Conservation (phyloP, 73 alveolate species). For the Symbiodinium pilosum region DNA sequence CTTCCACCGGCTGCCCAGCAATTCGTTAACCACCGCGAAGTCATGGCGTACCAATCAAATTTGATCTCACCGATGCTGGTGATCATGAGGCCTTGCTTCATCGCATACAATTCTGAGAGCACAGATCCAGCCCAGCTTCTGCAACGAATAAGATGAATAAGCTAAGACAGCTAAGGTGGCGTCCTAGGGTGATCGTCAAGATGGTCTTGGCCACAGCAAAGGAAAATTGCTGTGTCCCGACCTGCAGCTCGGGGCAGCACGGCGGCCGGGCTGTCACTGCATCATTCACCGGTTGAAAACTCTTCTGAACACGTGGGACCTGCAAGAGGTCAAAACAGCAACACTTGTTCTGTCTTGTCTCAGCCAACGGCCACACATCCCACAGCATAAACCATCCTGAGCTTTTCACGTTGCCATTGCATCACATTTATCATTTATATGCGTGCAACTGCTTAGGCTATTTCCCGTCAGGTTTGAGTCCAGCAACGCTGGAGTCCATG, state of each 20-base stretch:
- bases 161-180: background rate
- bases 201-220: constrained; percentile 62
- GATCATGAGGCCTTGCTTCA: constrained; percentile 69
- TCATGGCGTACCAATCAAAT: constrained; percentile 29
- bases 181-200: constrained; percentile 51
- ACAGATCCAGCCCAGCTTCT: too few species aligned
- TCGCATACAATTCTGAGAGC: background rate
- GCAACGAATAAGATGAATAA: too few species aligned
- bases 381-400: constrained; percentile 45
- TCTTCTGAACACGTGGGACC: too few species aligned
- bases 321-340: too few species aligned
- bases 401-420: background rate
- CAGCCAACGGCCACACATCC: constrained; percentile 37
- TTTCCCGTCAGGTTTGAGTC: background rate
- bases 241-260: background rate
- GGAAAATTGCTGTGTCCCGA: constrained; percentile 63
- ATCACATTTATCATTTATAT: too few species aligned
- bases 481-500: constrained; percentile 90
- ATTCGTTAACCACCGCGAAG: too few species aligned
- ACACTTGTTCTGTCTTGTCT: background rate
- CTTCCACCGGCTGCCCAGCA: too few species aligned
- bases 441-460: too few species aligned
- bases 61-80: constrained; percentile 72
- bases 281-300: too few species aligned
- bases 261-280: too few species aligned